Percentiles rank a stretch among this genome's conserved stretches.
phyloP scores from a whole-genome alignment of 768 basidiomycete species.

The Collybiopsis confluens region DNA sequence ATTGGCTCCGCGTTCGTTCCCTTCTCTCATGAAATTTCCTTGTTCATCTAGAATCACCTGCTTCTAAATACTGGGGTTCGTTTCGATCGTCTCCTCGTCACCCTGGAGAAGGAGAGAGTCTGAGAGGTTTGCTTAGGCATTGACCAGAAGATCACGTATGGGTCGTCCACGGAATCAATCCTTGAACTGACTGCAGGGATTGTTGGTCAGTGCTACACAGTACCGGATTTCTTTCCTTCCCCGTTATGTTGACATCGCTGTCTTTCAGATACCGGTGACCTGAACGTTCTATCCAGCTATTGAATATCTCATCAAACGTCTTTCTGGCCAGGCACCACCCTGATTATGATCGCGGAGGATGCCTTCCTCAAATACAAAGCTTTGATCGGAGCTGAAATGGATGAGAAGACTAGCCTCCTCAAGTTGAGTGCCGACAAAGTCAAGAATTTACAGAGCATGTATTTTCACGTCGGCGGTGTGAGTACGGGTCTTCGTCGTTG shows the following conservation, averaged over 20 bases:
- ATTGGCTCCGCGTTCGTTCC: no score
- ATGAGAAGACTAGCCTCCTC: slow-evolving; percentile 37
- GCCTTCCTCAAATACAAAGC: slow-evolving; percentile 39
- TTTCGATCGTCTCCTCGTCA: background rate
- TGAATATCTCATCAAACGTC: background rate
- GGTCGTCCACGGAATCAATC: slow-evolving; percentile 30
- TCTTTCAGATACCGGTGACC: background rate
- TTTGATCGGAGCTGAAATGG: slow-evolving; percentile 32
- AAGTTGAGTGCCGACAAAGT: slow-evolving; percentile 49
- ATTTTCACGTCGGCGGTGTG: slow-evolving; percentile 51
- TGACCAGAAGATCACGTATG: slow-evolving; percentile 40
- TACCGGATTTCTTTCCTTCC: no score
- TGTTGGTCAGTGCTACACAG: slow-evolving; percentile 32
- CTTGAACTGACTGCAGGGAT: slow-evolving; percentile 49
- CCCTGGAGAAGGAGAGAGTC: no score
- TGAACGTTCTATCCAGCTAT: background rate
- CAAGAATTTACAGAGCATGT: slow-evolving; percentile 44
- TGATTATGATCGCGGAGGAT: slow-evolving; percentile 44
- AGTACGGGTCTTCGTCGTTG: background rate
- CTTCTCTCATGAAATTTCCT: no score
- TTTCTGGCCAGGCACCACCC: slow-evolving; percentile 35
- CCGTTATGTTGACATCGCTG: no score
- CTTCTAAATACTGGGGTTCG: slow-evolving; percentile 45
- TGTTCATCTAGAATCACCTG: slow-evolving; percentile 9
- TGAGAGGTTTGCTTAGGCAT: slow-evolving; percentile 37